Evolutionary conservation across 106 monocot genomes (phyloP), one percentile per base, ranked within the genome.

Genomic region (Hemerocallis citrina): DNA sequence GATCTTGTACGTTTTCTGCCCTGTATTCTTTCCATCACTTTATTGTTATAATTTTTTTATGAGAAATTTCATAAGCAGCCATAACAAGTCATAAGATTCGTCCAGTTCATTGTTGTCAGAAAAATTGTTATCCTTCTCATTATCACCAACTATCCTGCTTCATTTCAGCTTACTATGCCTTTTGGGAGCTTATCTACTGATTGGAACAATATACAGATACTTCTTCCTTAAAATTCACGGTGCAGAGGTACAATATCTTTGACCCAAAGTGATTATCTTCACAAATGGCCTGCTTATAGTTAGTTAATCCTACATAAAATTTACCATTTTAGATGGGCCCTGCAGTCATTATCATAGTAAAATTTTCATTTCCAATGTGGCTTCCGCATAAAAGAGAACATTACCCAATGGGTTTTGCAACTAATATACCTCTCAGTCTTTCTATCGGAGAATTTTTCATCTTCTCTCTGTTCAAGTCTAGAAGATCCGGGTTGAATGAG

Each of bases 211-310:
- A 69, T 96, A 87, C 66, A 81, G 95, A 52, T 91, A 69, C 72
- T 96, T 75, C 64, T 76, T 76, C 46, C 90, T 96, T 43, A 76
- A 87, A 31, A 87, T 96, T 75, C 90, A 67, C 68, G 81, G 81
- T 62, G 45, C 52, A 57, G 80, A 96, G 52, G 95, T 96, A 94
- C 16, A 2, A 38, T 59, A 40, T 19, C 43, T n/a, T 44, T 44
- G 29, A 13, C 24, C 9, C 39, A 15, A 59, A 66, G 29, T 15
- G 10, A 12, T 46, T 44, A 30, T 50, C 24, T 11, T 27, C 14
- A 27, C n/a, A 50, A 50, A 22, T 24, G 11, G 8, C 28, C 50
- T 21, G 47, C 21, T 27, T 3, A 25, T 50, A 50, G 10, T 12
- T 50, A 17, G 3, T 50, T 0, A 25, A 10, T 11, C 13, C 2